Base-by-base conservation (phyloP, 176 grass and related monocot species). In the Rhipidocladum racemiflorum region DNA sequence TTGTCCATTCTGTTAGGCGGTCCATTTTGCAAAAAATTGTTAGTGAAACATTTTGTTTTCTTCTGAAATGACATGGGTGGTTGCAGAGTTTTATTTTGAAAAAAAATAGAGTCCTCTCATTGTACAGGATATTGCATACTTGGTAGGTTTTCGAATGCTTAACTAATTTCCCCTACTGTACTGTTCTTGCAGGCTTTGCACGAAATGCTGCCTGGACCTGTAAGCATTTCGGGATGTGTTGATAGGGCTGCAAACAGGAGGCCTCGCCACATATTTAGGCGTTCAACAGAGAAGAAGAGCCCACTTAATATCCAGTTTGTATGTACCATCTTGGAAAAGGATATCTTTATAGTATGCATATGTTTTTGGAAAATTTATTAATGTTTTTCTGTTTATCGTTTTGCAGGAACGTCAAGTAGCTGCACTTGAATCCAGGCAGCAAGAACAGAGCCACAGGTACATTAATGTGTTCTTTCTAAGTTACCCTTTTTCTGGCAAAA, bases 381-480 rank as follows among this genome's bases (percentile, higher is more conserved):
- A 0, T 63, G 18, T 45, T 42, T 53, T 68, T 24, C n/a, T 49
- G 14, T 65, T 50, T 28, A 42, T 50, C 9, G 20, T 83, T 38
- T 54, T 75, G n/a, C 70, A 83, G 81, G 44, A 65, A 42, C 70
- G 81, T 83, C 30, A 9, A 65, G n/a, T 83, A 29, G 81, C 43
- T 42, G 32, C n/a, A 27, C 0, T 74, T 5, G 3, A 21, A 49
- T 15, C 46, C 3, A 83, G 16, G 57, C 75, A 65, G 45, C 4
- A 65, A 42, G 42, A 25, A 27, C 28, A 13, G 1, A 48, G 12
- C 0, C 68, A 36, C 9, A 38, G 46, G 81, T 83, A 74, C 1
- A 20, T 34, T 24, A 5, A 71, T 5, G 24, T 28, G 24, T 40
- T 23, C 38, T 68, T 55, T 11, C 14, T 35, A 13, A 36, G 14